Evolutionary conservation across 164 flowering plant species (phyloP), one percentile per base, ranked within the genome.

Genomic region (Macadamia integrifolia): DNA sequence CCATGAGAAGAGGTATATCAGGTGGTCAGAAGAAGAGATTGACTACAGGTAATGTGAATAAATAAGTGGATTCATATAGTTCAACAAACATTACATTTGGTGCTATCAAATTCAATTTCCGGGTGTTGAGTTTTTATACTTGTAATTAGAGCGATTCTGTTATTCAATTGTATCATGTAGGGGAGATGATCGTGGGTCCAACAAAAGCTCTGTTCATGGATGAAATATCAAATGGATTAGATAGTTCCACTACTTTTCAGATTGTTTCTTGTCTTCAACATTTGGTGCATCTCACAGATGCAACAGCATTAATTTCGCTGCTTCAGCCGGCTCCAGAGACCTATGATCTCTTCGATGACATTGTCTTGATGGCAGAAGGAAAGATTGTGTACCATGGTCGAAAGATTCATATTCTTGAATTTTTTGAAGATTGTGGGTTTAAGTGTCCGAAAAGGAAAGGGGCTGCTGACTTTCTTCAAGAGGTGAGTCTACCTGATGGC

Each of bases 261-360:
- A 80, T 88, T 49, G 79, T 85, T 31, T 72, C 83, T 17, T 84
- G 72, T 63, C 78, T 87, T 67, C 85, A 78, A 79, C 87, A 88
- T 15, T 59, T 90, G 66, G 89, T 77, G 46, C 92, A 88, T 66
- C 70, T 86, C 61, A 84, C 85, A 3, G 86, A 86, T 62, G 84
- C 81, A 7, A 87, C 91, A 23, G 79, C 71, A 61, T 58, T 88
- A 55, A 64, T 87, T 13, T 69, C 94, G 58, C 87, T 88, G 71
- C 89, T 88, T 67, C 90, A 86, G 62, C 93, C 90, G 31, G 85
- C 93, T 28, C 90, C 90, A 0, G 93, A 88, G 65, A 85, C 88
- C 9, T 88, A 77, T 69, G 78, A 89, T 68, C 87, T 89, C 11
- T 90, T 90, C 69, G 96, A 90, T 76, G 93, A 90, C 64, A 58